phyloP scores from a whole-genome alignment of 192 early-diverging fungal species.

The Spizellomyces sp. region DNA sequence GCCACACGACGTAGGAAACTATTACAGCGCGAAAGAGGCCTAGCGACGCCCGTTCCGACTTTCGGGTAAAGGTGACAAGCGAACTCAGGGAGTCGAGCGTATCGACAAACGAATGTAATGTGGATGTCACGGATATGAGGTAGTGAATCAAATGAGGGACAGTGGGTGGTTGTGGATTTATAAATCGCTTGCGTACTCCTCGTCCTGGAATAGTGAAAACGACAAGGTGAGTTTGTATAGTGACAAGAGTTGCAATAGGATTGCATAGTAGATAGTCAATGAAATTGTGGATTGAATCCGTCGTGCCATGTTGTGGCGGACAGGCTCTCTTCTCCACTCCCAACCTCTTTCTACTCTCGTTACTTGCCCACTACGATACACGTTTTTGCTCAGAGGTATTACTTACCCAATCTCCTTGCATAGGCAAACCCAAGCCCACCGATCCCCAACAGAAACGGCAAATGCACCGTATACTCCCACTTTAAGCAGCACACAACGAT shows the following conservation, averaged over 20 bases:
- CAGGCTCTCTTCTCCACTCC: no score
- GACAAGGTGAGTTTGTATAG: no score
- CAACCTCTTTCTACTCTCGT: no score
- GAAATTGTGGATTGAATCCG: no score
- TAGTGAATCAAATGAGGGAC: conserved; percentile 23
- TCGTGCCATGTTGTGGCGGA: no score
- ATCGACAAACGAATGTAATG: conserved; percentile 18
- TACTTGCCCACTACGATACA: no score
- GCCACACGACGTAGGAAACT: conserved; percentile 1
- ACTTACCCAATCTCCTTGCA: conserved; percentile 8
- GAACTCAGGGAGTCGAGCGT: conserved; percentile 12
- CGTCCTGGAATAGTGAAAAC: no score
- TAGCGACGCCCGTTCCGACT: conserved; percentile 16
- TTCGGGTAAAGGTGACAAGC: conserved; percentile 20
- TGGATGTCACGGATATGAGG: conserved; percentile 15
- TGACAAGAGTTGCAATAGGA: no score
- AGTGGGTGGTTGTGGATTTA: background rate
- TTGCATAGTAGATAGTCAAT: no score
- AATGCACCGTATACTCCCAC: conserved; percentile 6
- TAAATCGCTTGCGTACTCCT: no score
- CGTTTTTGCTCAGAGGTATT: no score
- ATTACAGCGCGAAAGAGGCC: conserved; percentile 22
- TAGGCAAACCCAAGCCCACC: conserved; percentile 11
- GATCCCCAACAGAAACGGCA: conserved; percentile 1
- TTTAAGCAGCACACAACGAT: background rate